These are phyloP conservation scores for Gossypium lobatum DNA, from an alignment of 441 rosid species.

Conservation along the genomic window DNA sequence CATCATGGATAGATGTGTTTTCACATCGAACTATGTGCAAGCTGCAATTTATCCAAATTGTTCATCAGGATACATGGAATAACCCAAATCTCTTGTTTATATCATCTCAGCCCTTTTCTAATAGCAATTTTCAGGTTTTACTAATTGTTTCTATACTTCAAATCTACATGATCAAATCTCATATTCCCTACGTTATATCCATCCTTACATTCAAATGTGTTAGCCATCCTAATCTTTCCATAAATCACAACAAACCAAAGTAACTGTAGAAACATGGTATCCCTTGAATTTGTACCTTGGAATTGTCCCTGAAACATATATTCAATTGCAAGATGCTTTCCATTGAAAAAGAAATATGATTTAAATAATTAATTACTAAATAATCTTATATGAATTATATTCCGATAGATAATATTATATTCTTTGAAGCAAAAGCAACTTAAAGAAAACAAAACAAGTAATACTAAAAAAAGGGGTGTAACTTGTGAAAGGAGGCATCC, in stretches of 20 bases:
- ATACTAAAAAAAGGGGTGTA: background rate
- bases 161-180: background rate
- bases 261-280: background rate
- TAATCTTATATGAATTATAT: background rate
- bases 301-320: background rate
- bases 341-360: background rate
- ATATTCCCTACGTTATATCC: background rate
- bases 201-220: background rate
- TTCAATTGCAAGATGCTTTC: background rate
- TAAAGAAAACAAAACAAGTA: background rate
- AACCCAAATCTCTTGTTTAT: background rate
- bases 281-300: background rate
- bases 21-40: conserved; percentile 68
- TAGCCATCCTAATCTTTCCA: background rate
- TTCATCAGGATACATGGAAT: background rate
- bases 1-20: conserved; percentile 52
- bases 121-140: background rate
- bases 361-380: too few species aligned
- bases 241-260: background rate
- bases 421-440: background rate
- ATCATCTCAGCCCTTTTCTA: background rate
- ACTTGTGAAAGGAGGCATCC: background rate
- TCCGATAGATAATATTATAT: background rate
- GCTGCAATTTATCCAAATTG: conserved; percentile 37
- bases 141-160: background rate